Conservation (phyloP, 1,284 basidiomycete species). For the Microbotryum silenes-acaulis region DNA sequence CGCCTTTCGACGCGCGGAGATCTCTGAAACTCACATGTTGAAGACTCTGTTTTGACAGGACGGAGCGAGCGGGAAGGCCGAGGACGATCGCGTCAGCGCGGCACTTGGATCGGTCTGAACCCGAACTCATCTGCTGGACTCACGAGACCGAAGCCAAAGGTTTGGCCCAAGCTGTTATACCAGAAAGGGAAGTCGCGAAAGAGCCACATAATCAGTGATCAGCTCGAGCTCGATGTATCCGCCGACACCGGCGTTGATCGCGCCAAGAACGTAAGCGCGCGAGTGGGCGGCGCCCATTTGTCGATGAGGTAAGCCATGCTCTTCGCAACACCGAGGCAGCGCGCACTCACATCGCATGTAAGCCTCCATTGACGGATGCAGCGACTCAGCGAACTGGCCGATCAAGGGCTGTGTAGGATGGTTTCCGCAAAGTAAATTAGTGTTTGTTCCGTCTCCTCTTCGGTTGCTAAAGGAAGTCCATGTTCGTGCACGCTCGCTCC, state of each 20-base stretch:
- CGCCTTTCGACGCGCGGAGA: background rate
- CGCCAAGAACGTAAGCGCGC: background rate
- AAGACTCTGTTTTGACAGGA: constrained; percentile 53
- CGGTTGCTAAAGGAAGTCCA: too few species aligned
- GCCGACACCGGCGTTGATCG: background rate
- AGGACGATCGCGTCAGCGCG: too few species aligned
- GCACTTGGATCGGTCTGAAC: too few species aligned
- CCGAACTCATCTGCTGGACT: background rate
- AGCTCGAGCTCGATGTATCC: too few species aligned
- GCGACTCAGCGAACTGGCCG: constrained; percentile 73
- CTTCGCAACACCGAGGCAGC: background rate
- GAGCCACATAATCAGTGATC: too few species aligned
- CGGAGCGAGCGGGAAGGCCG: background rate
- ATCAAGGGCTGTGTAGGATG: constrained; percentile 56
- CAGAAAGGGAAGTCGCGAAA: background rate
- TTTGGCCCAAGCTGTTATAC: constrained; percentile 54
- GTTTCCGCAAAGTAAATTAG: background rate
- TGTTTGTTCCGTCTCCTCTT: too few species aligned
- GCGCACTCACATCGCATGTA: constrained; percentile 52
- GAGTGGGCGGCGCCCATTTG: background rate
- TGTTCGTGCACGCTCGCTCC: too few species aligned
- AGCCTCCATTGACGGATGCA: constrained; percentile 76
- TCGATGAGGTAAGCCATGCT: background rate
- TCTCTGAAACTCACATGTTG: constrained; percentile 65
- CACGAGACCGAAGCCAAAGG: constrained; percentile 66